Percentiles rank a stretch among this genome's conserved stretches.
Conservation (phyloP, 2,329 filamentous ascomycete genomes). For the Aspergillus versicolor region DNA sequence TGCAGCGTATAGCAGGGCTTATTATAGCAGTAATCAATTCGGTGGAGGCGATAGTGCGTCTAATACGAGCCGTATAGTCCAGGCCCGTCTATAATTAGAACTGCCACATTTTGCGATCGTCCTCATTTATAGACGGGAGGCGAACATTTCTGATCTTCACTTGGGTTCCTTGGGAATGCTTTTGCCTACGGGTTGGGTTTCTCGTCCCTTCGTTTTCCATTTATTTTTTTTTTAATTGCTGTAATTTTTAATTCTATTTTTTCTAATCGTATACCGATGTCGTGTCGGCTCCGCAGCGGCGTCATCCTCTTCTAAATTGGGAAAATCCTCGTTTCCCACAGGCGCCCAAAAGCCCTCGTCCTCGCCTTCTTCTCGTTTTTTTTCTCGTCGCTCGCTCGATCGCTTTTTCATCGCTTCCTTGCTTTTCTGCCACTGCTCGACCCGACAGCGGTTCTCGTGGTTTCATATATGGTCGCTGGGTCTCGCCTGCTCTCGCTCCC, state of each 20-base stretch:
- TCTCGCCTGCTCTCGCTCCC: background rate
- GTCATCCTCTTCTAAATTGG: constrained; percentile 3
- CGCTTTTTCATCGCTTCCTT: background rate
- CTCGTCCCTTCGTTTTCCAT: background rate
- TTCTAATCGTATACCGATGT: background rate
- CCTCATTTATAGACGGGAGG: background rate
- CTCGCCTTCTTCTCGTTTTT: background rate
- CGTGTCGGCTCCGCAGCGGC: background rate
- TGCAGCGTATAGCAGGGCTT: background rate
- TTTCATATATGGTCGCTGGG: background rate
- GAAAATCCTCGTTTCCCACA: background rate
- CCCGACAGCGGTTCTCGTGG: background rate
- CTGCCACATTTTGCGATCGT: constrained; percentile 1
- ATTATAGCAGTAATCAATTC: background rate
- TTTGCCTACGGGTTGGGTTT: background rate
- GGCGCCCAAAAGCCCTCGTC: background rate
- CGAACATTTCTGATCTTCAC: background rate
- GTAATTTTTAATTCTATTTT: background rate
- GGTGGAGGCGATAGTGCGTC: background rate
- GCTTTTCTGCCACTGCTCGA: background rate
- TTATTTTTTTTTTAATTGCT: background rate
- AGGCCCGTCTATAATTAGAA: constrained; percentile 3
- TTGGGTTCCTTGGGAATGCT: background rate
- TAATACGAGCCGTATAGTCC: constrained; percentile 3
- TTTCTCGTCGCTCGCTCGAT: background rate